Evolutionary conservation across 2,329 filamentous ascomycete species (phyloP).

Genomic region (Cladorrhinum sp.): DNA sequence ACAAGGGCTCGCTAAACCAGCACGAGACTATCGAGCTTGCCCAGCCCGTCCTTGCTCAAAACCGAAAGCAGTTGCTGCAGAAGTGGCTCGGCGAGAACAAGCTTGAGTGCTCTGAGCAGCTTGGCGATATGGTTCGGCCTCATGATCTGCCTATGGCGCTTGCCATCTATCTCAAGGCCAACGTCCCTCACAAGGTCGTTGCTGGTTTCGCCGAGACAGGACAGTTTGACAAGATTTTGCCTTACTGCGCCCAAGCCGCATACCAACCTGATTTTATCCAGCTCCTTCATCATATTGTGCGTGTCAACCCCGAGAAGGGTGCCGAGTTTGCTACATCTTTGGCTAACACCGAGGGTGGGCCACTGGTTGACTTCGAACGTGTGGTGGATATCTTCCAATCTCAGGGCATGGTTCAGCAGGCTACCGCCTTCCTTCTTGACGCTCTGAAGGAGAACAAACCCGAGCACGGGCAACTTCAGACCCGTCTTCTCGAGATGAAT

Average conservation of each 20-base stretch:
- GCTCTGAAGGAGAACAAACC: slow-evolving; percentile 92
- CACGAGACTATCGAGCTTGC: slow-evolving; percentile 94
- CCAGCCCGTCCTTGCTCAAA: slow-evolving; percentile 86
- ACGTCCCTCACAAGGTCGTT: slow-evolving; percentile 89
- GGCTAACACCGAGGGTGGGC: slow-evolving; percentile 82
- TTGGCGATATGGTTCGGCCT: slow-evolving; percentile 88
- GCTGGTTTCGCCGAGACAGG: slow-evolving; percentile 93
- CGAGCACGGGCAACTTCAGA: slow-evolving; percentile 91
- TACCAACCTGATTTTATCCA: slow-evolving; percentile 96
- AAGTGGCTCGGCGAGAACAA: slow-evolving; percentile 98
- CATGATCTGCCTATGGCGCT: slow-evolving; percentile 88
- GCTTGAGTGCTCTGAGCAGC: slow-evolving; percentile 90
- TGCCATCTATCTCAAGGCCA: slow-evolving; percentile 85
- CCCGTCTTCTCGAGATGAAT: slow-evolving; percentile 96
- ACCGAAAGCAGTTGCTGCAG: slow-evolving; percentile 90
- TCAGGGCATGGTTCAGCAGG: slow-evolving; percentile 95
- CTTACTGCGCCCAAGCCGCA: slow-evolving; percentile 78
- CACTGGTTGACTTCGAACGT: slow-evolving; percentile 86
- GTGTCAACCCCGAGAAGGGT: slow-evolving; percentile 88
- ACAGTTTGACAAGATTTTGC: slow-evolving; percentile 94
- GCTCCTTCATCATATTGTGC: slow-evolving; percentile 87
- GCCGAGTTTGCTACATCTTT: slow-evolving; percentile 91
- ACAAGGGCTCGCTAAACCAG: slow-evolving; percentile 89
- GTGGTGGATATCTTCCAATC: slow-evolving; percentile 98
- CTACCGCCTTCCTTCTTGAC: slow-evolving; percentile 95